Evolutionary conservation across 495 filamentous ascomycete species (phyloP).

Genomic region (Penicillium chermesinum): DNA sequence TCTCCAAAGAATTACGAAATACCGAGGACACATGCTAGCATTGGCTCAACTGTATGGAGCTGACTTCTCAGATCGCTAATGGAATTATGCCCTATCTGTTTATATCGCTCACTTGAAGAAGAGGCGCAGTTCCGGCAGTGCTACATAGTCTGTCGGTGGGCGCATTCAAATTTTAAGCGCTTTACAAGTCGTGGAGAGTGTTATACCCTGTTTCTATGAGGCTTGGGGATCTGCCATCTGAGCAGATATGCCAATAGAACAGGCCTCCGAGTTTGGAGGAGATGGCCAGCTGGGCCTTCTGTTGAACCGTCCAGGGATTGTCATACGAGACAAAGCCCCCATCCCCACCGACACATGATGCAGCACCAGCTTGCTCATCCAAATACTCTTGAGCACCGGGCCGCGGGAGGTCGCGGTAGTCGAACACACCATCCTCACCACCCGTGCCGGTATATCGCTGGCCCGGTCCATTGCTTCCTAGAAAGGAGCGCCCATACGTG

Average conservation of each 20-base stretch:
- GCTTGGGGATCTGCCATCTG: slow-evolving; percentile 66
- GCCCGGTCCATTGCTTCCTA: slow-evolving; percentile 58
- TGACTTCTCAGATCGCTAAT: too few species aligned
- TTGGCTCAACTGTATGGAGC: too few species aligned
- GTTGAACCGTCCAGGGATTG: slow-evolving; percentile 73
- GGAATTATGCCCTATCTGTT: too few species aligned
- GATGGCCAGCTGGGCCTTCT: slow-evolving; percentile 78
- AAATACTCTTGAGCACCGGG: slow-evolving; percentile 64
- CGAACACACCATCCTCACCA: slow-evolving; percentile 77
- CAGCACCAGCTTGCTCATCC: slow-evolving; percentile 63
- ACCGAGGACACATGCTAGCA: too few species aligned
- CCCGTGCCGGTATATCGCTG: slow-evolving; percentile 58
- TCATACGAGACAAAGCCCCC: slow-evolving; percentile 88
- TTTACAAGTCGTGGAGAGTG: slow-evolving; percentile 55
- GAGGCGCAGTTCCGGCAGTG: too few species aligned
- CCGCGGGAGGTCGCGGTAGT: slow-evolving; percentile 73
- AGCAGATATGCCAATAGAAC: slow-evolving; percentile 90
- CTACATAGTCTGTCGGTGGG: too few species aligned
- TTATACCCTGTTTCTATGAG: slow-evolving; percentile 71
- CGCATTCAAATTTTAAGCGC: too few species aligned
- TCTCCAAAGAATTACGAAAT: too few species aligned
- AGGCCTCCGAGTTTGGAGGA: slow-evolving; percentile 72
- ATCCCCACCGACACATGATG: slow-evolving; percentile 73
- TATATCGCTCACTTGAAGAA: too few species aligned
- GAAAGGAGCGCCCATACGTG: slow-evolving; percentile 75